Conservation (phyloP, 352 stramenopile species). For the Aphanomyces stellatus region DNA sequence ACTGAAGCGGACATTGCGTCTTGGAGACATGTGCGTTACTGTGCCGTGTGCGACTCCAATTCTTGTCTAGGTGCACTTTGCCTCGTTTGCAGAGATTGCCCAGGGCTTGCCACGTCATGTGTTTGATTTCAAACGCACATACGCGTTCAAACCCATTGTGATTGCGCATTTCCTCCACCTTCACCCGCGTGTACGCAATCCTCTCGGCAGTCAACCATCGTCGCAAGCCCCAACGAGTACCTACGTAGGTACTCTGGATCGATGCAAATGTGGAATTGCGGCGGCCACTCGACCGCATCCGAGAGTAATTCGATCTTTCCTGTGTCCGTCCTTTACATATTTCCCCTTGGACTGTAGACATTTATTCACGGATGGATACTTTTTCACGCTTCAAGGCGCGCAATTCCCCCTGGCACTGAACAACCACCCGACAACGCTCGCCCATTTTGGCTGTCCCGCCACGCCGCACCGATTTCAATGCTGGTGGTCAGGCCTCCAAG, state of each 20-base stretch:
- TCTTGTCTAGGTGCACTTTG: background rate
- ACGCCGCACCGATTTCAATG: background rate
- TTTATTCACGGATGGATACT: background rate
- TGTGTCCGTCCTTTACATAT: background rate
- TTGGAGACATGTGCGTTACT: background rate
- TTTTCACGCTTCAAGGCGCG: background rate
- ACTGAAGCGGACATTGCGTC: background rate
- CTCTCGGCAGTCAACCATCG: background rate
- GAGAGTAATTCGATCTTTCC: background rate
- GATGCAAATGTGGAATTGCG: constrained; percentile 22
- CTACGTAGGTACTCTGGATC: constrained; percentile 23
- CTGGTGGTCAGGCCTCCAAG: background rate
- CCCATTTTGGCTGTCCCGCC: background rate
- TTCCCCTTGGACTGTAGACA: background rate
- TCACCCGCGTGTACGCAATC: background rate
- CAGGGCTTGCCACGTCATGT: background rate
- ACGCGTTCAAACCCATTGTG: constrained; percentile 22
- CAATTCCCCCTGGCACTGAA: background rate
- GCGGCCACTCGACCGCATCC: constrained; percentile 15
- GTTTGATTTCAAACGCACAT: constrained; percentile 8
- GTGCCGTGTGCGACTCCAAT: background rate
- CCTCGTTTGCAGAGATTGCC: background rate
- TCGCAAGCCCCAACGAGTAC: background rate
- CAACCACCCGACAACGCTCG: background rate
- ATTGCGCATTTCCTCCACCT: background rate